These are phyloP conservation scores for Auriscalpium vulgare DNA, from an alignment of 768 basidiomycete genomes.

Conservation along the genomic window DNA sequence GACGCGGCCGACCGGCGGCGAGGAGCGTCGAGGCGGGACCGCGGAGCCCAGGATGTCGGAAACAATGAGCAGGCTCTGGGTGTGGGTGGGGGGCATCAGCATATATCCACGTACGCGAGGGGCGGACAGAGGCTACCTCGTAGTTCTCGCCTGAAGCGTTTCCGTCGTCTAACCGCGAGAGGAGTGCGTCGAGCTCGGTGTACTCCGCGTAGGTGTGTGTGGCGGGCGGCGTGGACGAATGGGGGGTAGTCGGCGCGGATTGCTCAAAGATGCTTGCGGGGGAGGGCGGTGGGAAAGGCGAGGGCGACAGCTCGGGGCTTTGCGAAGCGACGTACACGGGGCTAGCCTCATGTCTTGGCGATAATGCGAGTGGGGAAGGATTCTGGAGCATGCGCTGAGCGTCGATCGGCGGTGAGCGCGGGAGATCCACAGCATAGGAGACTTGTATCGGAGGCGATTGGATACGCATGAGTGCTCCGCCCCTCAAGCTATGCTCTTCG, in stretches of 20 bases:
- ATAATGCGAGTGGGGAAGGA: neutral
- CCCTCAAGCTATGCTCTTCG: neutral
- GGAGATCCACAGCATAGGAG: neutral
- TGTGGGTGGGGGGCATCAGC: neutral
- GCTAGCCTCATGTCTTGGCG: neutral
- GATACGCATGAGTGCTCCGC: neutral
- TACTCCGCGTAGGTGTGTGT: constrained; percentile 5
- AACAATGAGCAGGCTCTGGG: constrained; percentile 7
- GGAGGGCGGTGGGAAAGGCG: neutral
- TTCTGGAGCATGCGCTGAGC: too few species aligned
- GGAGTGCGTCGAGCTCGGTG: constrained; percentile 6
- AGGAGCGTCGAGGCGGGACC: neutral
- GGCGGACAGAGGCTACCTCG: constrained; percentile 8
- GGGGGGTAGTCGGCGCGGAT: neutral
- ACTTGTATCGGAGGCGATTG: neutral
- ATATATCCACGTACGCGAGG: neutral
- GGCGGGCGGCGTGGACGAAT: neutral
- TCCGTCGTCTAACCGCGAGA: neutral
- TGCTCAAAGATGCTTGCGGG: constrained; percentile 10
- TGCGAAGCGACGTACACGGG: neutral
- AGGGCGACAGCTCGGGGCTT: neutral
- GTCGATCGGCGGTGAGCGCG: neutral
- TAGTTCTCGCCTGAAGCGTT: neutral
- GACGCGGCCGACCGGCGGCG: constrained; percentile 9
- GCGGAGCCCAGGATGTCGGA: neutral